These are phyloP conservation scores for Clohesyomyces aquaticus DNA, from an alignment of 495 filamentous ascomycete genomes.

Conservation along the genomic window DNA sequence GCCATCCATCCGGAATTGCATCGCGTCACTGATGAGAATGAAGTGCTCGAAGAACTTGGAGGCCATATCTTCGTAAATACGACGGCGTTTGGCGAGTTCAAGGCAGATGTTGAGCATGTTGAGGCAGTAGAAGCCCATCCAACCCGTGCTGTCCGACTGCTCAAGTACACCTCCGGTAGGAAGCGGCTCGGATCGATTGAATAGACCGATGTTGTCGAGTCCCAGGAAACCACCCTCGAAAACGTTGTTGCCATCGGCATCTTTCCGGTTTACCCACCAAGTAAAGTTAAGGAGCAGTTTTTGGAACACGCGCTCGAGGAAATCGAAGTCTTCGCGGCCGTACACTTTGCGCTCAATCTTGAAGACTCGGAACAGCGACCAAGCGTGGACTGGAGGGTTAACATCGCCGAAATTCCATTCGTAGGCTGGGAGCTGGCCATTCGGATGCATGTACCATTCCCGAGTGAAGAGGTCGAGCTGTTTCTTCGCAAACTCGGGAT, in stretches of 20 bases:
- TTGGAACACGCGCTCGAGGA: slow-evolving; percentile 94
- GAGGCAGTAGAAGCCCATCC: slow-evolving; percentile 97
- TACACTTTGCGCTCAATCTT: slow-evolving; percentile 99
- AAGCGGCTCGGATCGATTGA: slow-evolving; percentile 96
- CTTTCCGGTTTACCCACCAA: slow-evolving; percentile 98
- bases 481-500: slow-evolving; percentile 96
- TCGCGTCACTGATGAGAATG: slow-evolving; percentile 94
- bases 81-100: slow-evolving; percentile 89
- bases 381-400: slow-evolving; percentile 95
- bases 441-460: slow-evolving; percentile 99
- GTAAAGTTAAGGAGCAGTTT: slow-evolving; percentile 96
- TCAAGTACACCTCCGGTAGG: slow-evolving; percentile 92
- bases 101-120: slow-evolving; percentile 96
- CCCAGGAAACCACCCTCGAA: slow-evolving; percentile 98
- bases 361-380: slow-evolving; percentile 92
- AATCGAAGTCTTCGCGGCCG: slow-evolving; percentile 90
- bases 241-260: slow-evolving; percentile 89
- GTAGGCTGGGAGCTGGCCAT: slow-evolving; percentile 88
- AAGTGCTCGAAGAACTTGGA: slow-evolving; percentile 99
- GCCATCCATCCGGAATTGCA: slow-evolving; percentile 82
- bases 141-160: slow-evolving; percentile 95
- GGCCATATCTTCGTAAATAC: slow-evolving; percentile 97
- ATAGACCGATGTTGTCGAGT: slow-evolving; percentile 93
- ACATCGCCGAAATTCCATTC: slow-evolving; percentile 99
- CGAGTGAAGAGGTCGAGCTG: slow-evolving; percentile 92